These are phyloP conservation scores for Exophiala phaeomuriformis DNA, from an alignment of 2,329 filamentous ascomycete species.

Conservation along the genomic window DNA sequence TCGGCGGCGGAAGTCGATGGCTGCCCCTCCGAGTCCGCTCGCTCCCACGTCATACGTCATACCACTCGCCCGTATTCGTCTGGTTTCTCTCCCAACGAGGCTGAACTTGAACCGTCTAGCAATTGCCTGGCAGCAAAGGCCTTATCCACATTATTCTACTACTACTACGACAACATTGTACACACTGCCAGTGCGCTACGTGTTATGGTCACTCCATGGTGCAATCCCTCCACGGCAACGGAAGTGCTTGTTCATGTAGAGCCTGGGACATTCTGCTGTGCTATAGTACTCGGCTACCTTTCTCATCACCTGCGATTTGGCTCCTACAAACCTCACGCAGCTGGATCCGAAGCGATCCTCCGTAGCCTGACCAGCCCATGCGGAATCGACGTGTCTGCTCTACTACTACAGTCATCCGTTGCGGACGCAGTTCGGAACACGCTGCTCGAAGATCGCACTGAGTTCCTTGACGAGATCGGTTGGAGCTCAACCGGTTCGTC, in stretches of 20 bases:
- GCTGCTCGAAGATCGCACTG: slow-evolving; percentile 44
- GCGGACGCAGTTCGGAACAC: slow-evolving; percentile 54
- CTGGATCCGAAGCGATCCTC: slow-evolving; percentile 1
- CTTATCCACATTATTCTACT: too few species aligned
- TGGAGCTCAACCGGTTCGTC: slow-evolving; percentile 19
- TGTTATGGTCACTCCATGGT: too few species aligned
- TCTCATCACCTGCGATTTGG: not conserved
- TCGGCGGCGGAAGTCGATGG: too few species aligned
- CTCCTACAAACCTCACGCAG: slow-evolving; percentile 3
- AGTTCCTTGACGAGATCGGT: slow-evolving; percentile 2
- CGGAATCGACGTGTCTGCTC: not conserved
- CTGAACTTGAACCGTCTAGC: not conserved
- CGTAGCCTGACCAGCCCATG: slow-evolving; percentile 9
- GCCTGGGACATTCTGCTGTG: too few species aligned
- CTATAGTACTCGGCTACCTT: too few species aligned
- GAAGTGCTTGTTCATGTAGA: too few species aligned
- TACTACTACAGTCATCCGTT: not conserved
- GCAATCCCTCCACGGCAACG: too few species aligned
- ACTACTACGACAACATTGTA: too few species aligned
- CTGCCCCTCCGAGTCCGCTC: too few species aligned
- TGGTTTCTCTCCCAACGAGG: slow-evolving; percentile 1
- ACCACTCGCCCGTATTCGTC: not conserved
- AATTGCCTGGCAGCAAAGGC: not conserved
- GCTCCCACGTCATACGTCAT: slow-evolving; percentile 1
- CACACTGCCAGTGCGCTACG: too few species aligned